A percentile compares a stretch with the other conserved stretches of the same genome.
phyloP scores from a whole-genome alignment of 768 basidiomycete genomes.

The Coprinopsis strossmayeri region DNA sequence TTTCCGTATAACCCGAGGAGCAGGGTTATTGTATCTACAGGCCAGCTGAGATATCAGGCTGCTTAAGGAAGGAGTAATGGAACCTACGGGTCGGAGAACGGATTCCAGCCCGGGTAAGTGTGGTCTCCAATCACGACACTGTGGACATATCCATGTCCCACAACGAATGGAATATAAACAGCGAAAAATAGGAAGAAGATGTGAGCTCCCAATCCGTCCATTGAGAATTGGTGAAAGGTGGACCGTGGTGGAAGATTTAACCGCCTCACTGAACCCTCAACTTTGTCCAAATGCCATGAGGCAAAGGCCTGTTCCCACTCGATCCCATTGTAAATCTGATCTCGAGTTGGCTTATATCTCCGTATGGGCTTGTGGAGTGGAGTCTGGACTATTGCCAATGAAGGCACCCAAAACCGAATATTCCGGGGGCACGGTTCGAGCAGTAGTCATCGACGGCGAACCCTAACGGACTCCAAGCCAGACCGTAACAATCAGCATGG shows the following conservation, averaged over 20 bases:
- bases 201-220: constrained; percentile 9
- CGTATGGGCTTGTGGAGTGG: not conserved
- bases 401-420: no score
- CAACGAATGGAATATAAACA: constrained; percentile 13
- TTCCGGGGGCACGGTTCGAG: no score
- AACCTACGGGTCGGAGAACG: constrained; percentile 31
- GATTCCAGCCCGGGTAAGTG: constrained; percentile 31
- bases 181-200: constrained; percentile 13
- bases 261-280: no score
- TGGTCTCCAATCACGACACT: constrained; percentile 22
- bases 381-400: no score
- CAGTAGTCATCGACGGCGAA: no score
- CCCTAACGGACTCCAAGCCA: no score
- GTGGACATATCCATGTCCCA: constrained; percentile 31
- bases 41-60: constrained; percentile 6
- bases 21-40: constrained; percentile 21
- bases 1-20: constrained; percentile 28
- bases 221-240: no score
- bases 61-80: not conserved
- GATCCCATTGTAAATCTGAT: not conserved
- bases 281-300: not conserved
- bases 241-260: no score
- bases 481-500: no score
- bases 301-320: constrained; percentile 6
- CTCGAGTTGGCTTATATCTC: not conserved